phyloP scores from a whole-genome alignment of 495 filamentous ascomycete species.

The Neurospora tetraspora region DNA sequence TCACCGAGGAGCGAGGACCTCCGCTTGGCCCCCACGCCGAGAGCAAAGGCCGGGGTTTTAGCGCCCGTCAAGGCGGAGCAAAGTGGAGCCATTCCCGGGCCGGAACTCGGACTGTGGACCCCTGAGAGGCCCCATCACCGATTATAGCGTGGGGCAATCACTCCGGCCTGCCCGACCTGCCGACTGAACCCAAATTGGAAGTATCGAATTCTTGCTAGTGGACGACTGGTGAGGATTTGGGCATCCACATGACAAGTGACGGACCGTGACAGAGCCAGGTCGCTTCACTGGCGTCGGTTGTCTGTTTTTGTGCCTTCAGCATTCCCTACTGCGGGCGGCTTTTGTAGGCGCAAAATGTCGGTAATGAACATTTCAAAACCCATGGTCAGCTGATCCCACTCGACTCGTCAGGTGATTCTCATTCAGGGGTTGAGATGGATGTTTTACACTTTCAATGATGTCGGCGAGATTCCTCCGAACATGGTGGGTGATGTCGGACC shows the following conservation, averaged over 20 bases:
- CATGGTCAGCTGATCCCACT: not conserved
- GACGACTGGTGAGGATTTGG: not conserved
- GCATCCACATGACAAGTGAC: not conserved
- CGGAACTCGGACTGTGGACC: not conserved
- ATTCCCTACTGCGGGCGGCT: not conserved
- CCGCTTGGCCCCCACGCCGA: not conserved
- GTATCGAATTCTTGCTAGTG: not conserved
- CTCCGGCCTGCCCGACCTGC: not conserved
- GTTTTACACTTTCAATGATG: not conserved
- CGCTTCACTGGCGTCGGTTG: not conserved
- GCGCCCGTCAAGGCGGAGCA: not conserved
- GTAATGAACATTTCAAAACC: not conserved
- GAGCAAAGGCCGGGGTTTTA: not conserved
- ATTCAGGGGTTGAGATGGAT: not conserved
- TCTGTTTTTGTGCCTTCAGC: not conserved
- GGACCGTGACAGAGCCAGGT: not conserved
- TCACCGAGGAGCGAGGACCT: not conserved
- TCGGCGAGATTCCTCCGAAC: not conserved
- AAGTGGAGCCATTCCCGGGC: not conserved
- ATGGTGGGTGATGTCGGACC: not conserved
- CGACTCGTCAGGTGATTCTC: not conserved
- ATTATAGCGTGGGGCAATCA: not conserved
- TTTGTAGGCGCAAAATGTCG: not conserved
- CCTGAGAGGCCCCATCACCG: not conserved
- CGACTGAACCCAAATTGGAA: not conserved